Evolutionary conservation across 176 grass and related monocot genomes (phyloP), one percentile per base, ranked within the genome.

Genomic region (Bromus sterilis): DNA sequence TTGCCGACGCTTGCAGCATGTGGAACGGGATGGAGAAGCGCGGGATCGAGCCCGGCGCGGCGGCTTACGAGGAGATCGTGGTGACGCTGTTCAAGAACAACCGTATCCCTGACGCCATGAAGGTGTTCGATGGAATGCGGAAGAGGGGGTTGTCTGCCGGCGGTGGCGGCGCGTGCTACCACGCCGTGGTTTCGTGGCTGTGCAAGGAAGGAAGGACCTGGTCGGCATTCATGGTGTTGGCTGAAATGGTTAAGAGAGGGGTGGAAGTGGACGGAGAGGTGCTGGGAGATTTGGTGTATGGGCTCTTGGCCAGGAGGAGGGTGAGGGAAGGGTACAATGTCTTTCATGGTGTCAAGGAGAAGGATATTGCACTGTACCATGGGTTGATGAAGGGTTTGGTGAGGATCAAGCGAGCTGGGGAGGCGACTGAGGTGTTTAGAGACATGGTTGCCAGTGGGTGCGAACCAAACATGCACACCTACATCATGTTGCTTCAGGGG

Each of bases 401-500:
- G 71, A 87, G 94, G 89, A 83, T 86, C 56, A 93, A 91, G 64
- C 84, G 89, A 35, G 79, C 89, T 29, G 60, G 20, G 12, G 91
- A 97, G 49, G 89, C 94, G 9, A 97, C 94, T 0, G 74, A 82
- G 59, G 89, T 94, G 40, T 91, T 97, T 32, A 91, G 87, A 67
- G 84, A 87, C 44, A 97, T 94, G 91, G 64, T 97, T 30, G 23
- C 61, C 14, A 80, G 68, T 53, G 89, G 85, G 10, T 92, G 91
- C 4, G 87, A 94, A 65, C 91, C 91, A 1, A 91, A 85, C 80
- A 97, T 94, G 94, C 94, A 97, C 81, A 94, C 91, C 0, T 94
- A 97, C 79, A 94, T 94, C 68, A 97, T 97, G 94, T 66, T 97
- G 59, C 80, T 97, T 82, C 94, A 94, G 77, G 91, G 91, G 12